These are phyloP conservation scores for Kuraishia hungarica DNA, from an alignment of 805 yeast genomes.

Conservation along the genomic window DNA sequence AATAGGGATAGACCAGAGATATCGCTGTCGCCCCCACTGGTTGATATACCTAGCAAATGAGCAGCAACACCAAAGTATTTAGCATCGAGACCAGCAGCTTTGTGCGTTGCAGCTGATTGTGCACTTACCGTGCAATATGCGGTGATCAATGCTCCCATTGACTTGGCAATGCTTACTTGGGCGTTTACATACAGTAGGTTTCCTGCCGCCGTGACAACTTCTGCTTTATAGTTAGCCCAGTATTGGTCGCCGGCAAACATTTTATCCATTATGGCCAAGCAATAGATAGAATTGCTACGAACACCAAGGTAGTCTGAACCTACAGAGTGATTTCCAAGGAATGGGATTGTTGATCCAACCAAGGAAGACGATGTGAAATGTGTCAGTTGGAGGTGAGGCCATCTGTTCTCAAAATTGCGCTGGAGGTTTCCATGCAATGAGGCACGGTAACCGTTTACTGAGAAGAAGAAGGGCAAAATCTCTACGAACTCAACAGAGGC, in stretches of 20 bases:
- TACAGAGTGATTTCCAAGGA: constrained; percentile 41
- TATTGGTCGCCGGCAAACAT: constrained; percentile 33
- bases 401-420: constrained; percentile 35
- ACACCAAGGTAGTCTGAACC: constrained; percentile 29
- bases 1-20: constrained; percentile 31
- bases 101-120: constrained; percentile 12
- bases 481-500: constrained; percentile 26
- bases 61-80: constrained; percentile 28
- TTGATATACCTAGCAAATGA: constrained; percentile 38
- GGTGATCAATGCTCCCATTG: constrained; percentile 72
- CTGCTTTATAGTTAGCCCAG: constrained; percentile 42
- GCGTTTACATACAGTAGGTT: constrained; percentile 57
- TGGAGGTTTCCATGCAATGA: constrained; percentile 25
- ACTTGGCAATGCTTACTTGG: constrained; percentile 61
- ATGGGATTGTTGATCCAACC: constrained; percentile 28
- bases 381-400: constrained; percentile 34
- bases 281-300: neutral
- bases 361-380: constrained; percentile 44
- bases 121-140: constrained; percentile 35
- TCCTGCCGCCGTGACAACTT: constrained; percentile 48
- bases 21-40: constrained; percentile 43
- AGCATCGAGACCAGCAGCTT: constrained; percentile 20
- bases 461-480: constrained; percentile 23
- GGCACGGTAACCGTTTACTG: constrained; percentile 13
- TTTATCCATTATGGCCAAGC: constrained; percentile 49